phyloP scores from a whole-genome alignment of 768 basidiomycete species.

The Pleurotus platypus region DNA sequence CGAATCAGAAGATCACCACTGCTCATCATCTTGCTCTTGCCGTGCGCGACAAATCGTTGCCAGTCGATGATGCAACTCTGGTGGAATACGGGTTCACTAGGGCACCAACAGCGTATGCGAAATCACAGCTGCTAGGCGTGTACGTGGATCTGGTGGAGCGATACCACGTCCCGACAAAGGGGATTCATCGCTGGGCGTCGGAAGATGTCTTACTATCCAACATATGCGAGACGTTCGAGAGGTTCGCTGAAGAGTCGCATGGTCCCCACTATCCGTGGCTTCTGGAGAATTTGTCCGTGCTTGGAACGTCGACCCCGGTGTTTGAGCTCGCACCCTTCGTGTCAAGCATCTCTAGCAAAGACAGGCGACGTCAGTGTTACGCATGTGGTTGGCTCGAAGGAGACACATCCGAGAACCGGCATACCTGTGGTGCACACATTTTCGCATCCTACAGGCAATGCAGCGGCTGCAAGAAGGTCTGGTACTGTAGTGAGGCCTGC shows the following conservation, averaged over 20 bases:
- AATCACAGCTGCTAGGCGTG: not conserved
- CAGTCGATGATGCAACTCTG: no score
- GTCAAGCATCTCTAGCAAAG: not conserved
- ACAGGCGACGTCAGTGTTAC: not conserved
- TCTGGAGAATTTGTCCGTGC: conserved; percentile 25
- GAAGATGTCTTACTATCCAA: not conserved
- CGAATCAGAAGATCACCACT: no score
- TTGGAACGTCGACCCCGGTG: conserved; percentile 9
- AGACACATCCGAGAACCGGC: not conserved
- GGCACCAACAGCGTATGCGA: not conserved
- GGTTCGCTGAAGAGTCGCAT: conserved; percentile 15
- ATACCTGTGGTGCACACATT: not conserved
- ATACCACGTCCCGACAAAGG: not conserved
- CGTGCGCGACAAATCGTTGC: no score
- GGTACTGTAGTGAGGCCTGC: conserved; percentile 29
- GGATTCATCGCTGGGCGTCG: not conserved
- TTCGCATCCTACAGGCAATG: conserved; percentile 11
- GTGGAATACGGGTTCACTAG: no score
- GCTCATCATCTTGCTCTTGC: no score
- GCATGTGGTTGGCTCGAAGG: not conserved
- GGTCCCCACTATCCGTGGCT: conserved; percentile 33
- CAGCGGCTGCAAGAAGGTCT: conserved; percentile 19
- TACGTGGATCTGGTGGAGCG: not conserved
- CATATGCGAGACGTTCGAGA: conserved; percentile 15
- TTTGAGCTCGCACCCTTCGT: not conserved